phyloP scores from a whole-genome alignment of 257 asterid genomes.

The Penstemon barbatus region DNA sequence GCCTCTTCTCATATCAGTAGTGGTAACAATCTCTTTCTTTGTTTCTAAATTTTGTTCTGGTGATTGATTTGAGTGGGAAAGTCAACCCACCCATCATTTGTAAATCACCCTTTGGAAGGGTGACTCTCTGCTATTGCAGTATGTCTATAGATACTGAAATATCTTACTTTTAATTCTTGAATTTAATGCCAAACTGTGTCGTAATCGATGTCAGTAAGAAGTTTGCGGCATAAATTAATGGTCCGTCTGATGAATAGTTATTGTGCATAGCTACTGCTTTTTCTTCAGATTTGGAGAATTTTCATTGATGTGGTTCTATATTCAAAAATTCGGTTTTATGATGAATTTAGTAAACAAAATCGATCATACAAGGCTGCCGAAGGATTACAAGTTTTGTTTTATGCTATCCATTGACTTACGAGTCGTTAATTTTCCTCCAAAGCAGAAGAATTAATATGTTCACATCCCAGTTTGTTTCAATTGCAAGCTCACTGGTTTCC shows the following conservation, averaged over 20 bases:
- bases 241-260: neutral
- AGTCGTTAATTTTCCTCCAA: neutral
- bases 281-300: neutral
- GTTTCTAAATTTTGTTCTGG: conserved; percentile 13
- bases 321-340: neutral
- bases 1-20: conserved; percentile 41
- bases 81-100: conserved; percentile 15
- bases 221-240: neutral
- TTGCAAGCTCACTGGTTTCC: neutral
- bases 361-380: too few species aligned
- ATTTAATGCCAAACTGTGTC: neutral
- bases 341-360: neutral
- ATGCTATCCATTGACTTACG: neutral
- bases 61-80: conserved; percentile 18
- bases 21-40: conserved; percentile 42
- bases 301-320: neutral
- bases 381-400: neutral
- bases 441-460: neutral
- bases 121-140: neutral
- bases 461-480: conserved; percentile 6
- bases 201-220: conserved; percentile 14
- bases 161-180: neutral
- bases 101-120: conserved; percentile 2
- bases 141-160: conserved; percentile 13
- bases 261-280: neutral